Conservation (phyloP, 1,139 yeast species). For the Suhomyces coccinellae region DNA sequence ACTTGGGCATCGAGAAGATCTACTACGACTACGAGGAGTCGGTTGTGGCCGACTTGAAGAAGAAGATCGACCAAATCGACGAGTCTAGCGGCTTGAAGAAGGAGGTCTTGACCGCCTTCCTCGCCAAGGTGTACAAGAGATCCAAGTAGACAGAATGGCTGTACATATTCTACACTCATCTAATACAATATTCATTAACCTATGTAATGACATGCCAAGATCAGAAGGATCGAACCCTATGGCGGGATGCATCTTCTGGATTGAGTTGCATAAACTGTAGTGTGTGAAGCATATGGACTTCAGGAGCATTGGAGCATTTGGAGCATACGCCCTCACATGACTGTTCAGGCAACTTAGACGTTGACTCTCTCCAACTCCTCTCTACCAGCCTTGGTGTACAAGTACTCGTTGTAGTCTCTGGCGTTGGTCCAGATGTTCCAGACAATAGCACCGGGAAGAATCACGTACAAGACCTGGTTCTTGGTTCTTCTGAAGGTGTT, state of each 20-base stretch:
- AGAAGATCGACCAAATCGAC: conserved; percentile 68
- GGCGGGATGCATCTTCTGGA: not conserved
- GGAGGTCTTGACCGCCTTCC: conserved; percentile 78
- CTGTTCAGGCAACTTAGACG: conserved; percentile 38
- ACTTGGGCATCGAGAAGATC: conserved; percentile 67
- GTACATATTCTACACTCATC: not conserved
- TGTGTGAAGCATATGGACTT: no score
- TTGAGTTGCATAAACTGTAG: not conserved
- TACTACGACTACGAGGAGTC: conserved; percentile 84
- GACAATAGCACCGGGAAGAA: conserved; percentile 75
- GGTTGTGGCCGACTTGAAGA: conserved; percentile 62
- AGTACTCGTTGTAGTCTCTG: conserved; percentile 87
- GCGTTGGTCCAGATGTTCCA: conserved; percentile 89
- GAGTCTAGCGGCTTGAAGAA: conserved; percentile 91
- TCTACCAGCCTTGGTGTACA: conserved; percentile 98
- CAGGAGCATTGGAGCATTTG: no score
- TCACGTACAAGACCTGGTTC: conserved; percentile 77
- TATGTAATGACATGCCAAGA: conserved; percentile 4
- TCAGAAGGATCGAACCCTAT: not conserved
- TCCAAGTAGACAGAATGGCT: conserved; percentile 52
- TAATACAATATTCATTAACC: conserved; percentile 4
- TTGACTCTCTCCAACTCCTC: conserved; percentile 84
- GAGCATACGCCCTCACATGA: no score
- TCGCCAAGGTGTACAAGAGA: conserved; percentile 92
- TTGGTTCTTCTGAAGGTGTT: conserved; percentile 94